phyloP scores from a whole-genome alignment of 2,329 filamentous ascomycete species.

The Ceratocystiopsis sp. region DNA sequence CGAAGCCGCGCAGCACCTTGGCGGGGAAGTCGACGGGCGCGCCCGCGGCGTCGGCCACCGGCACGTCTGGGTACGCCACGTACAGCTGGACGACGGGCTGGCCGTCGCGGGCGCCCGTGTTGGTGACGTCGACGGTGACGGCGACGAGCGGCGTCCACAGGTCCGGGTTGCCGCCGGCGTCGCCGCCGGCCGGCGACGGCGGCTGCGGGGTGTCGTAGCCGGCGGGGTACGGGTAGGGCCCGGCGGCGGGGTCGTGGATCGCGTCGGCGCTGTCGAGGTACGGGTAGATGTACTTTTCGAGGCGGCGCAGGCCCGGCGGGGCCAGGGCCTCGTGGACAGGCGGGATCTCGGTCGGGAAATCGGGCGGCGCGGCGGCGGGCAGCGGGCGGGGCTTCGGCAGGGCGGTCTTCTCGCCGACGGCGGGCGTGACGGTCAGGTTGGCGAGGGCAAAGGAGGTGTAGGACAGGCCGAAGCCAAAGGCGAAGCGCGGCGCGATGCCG shows the following conservation, averaged over 20 bases:
- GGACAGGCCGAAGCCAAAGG: conserved; percentile 73
- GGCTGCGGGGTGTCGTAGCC: conserved; percentile 34
- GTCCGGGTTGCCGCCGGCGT: conserved; percentile 48
- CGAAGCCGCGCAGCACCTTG: conserved; percentile 54
- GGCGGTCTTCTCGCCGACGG: conserved; percentile 28
- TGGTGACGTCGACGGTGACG: conserved; percentile 34
- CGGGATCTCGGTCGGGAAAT: conserved; percentile 37
- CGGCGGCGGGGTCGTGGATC: conserved; percentile 21
- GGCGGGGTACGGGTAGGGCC: conserved; percentile 31
- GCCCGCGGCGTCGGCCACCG: conserved; percentile 2
- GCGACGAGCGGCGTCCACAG: conserved; percentile 39
- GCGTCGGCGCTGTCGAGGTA: conserved; percentile 40
- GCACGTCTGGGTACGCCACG: conserved; percentile 22
- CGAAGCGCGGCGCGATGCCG: conserved; percentile 57
- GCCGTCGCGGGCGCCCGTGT: conserved; percentile 28
- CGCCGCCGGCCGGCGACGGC: conserved; percentile 50
- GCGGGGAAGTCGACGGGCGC: conserved; percentile 18
- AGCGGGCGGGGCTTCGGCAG: conserved; percentile 20
- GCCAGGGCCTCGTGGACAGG: conserved; percentile 39
- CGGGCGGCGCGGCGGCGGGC: conserved; percentile 31
- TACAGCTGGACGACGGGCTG: conserved; percentile 32
- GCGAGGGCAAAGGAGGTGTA: conserved; percentile 58
- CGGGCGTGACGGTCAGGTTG: conserved; percentile 28
- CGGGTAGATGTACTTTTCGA: conserved; percentile 58
- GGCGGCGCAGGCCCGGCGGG: conserved; percentile 36